These are phyloP conservation scores for Pyrus communis DNA, from an alignment of 306 rosid species.

Conservation along the genomic window DNA sequence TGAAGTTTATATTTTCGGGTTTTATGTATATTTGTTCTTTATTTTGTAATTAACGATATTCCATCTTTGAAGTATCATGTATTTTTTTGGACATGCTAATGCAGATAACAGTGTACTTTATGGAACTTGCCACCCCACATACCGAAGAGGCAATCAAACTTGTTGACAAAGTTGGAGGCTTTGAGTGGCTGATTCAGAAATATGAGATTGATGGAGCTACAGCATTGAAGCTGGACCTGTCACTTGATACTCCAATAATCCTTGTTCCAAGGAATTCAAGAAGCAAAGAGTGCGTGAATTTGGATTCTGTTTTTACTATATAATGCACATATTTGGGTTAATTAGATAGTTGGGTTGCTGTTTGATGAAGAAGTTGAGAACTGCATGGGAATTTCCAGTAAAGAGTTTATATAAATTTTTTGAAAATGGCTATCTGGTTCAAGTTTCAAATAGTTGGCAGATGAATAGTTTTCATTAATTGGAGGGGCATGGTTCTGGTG, in stretches of 20 bases:
- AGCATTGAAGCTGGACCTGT: conserved; percentile 81
- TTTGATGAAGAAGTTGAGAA: neutral
- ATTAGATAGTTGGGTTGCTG: neutral
- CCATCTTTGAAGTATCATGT: neutral
- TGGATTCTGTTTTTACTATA: conserved; percentile 5
- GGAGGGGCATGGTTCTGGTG: neutral
- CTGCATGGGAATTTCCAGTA: neutral
- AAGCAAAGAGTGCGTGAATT: conserved; percentile 80
- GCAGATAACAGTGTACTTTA: conserved; percentile 84
- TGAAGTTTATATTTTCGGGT: neutral
- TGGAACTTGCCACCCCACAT: conserved; percentile 89
- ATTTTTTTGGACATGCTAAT: neutral
- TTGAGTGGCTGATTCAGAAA: conserved; percentile 95
- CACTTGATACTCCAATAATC: conserved; percentile 94
- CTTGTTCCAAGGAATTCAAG: conserved; percentile 75
- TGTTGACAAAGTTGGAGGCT: conserved; percentile 96
- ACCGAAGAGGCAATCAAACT: conserved; percentile 88
- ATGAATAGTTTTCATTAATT: neutral
- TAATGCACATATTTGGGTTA: neutral
- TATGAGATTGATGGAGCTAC: conserved; percentile 93
- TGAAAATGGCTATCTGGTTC: neutral
- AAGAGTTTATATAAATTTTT: neutral
- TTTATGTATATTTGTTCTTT: conserved; percentile 1
- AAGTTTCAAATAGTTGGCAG: neutral
- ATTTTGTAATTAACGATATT: neutral